These are phyloP conservation scores for Penicillium sp. DNA, from an alignment of 2,329 filamentous ascomycete genomes.

Conservation along the genomic window DNA sequence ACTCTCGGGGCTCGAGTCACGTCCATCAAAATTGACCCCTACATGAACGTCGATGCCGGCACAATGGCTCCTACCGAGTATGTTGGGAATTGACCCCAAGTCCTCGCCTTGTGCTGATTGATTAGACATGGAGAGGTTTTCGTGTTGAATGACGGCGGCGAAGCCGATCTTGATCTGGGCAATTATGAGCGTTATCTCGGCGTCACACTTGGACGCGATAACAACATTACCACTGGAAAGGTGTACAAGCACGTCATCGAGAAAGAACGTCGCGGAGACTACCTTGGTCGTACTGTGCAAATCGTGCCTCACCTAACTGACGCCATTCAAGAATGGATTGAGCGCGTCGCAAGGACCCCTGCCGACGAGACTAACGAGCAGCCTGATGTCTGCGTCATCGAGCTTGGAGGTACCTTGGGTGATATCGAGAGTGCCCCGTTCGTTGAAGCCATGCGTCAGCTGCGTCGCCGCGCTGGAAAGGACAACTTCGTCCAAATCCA, in stretches of 20 bases:
- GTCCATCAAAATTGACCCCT: constrained; percentile 55
- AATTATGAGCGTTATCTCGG: constrained; percentile 80
- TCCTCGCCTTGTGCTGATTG: neutral
- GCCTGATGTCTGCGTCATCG: constrained; percentile 90
- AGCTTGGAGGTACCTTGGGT: constrained; percentile 52
- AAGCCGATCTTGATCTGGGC: constrained; percentile 70
- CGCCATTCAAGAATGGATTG: constrained; percentile 89
- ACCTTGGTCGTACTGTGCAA: constrained; percentile 84
- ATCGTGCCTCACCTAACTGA: constrained; percentile 91
- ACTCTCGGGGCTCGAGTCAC: constrained; percentile 29
- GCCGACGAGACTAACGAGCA: constrained; percentile 79
- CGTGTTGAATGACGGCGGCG: constrained; percentile 78
- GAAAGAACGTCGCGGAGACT: constrained; percentile 68
- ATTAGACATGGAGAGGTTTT: constrained; percentile 81
- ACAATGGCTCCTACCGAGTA: constrained; percentile 51
- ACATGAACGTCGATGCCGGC: constrained; percentile 74
- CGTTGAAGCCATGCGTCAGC: constrained; percentile 78
- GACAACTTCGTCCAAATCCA: constrained; percentile 85
- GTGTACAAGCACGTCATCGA: constrained; percentile 88
- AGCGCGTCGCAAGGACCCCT: constrained; percentile 77
- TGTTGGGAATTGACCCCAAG: constrained; percentile 8
- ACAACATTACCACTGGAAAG: constrained; percentile 97
- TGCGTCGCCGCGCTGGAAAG: constrained; percentile 68
- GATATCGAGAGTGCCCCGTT: constrained; percentile 88
- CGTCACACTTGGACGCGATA: constrained; percentile 75